Evolutionary conservation across 768 basidiomycete genomes (phyloP).

Genomic region (Phanerodontia chrysosporium): DNA sequence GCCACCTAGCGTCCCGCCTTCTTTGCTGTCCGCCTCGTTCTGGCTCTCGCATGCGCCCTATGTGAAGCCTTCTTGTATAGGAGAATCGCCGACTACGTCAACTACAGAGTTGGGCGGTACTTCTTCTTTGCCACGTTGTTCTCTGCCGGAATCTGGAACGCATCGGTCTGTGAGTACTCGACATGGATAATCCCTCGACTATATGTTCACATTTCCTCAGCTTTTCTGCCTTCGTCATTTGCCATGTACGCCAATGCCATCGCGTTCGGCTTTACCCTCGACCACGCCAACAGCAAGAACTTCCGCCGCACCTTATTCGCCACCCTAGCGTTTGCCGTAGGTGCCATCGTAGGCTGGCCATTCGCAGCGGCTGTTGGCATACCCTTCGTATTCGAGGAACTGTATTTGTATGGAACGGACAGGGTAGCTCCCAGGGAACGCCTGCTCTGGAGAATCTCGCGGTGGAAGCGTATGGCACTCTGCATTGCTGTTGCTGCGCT

Average conservation of each 20-base stretch:
- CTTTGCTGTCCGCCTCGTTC: conserved; percentile 79
- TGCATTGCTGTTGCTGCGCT: conserved; percentile 54
- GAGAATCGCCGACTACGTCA: conserved; percentile 74
- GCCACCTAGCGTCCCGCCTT: conserved; percentile 71
- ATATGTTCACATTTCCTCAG: conserved; percentile 34
- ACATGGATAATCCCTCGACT: not conserved
- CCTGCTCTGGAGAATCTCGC: conserved; percentile 51
- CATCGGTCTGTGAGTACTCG: conserved; percentile 62
- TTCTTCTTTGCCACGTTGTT: conserved; percentile 80
- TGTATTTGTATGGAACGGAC: conserved; percentile 75
- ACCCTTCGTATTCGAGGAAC: conserved; percentile 88
- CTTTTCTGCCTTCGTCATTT: conserved; percentile 93
- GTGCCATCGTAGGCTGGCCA: conserved; percentile 94
- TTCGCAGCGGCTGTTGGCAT: conserved; percentile 85
- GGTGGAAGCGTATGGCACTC: conserved; percentile 54
- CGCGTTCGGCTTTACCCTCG: conserved; percentile 67
- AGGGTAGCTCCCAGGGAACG: conserved; percentile 42
- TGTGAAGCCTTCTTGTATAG: conserved; percentile 85
- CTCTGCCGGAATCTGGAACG: conserved; percentile 94
- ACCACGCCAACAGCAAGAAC: conserved; percentile 51
- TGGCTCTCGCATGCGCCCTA: conserved; percentile 68
- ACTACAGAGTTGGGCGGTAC: conserved; percentile 90
- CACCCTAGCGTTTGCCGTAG: conserved; percentile 70
- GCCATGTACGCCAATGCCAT: conserved; percentile 86
- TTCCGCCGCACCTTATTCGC: conserved; percentile 56